A percentile compares a stretch with the other conserved stretches of the same genome.
Conservation (phyloP, 352 stramenopile species). For the Phytophthora palmivora region DNA sequence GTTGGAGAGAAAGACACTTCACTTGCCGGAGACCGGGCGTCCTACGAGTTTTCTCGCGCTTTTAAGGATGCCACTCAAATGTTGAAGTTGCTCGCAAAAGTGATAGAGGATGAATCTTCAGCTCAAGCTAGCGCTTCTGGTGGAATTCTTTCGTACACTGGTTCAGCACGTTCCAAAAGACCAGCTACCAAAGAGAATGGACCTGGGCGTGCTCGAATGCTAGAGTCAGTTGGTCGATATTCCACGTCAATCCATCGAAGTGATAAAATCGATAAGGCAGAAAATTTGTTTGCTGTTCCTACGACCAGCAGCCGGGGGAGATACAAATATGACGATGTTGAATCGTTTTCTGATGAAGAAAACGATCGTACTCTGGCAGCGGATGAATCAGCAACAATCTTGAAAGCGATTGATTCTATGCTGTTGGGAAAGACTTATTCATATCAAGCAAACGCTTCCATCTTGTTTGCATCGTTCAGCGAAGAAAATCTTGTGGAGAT, state of each 20-base stretch:
- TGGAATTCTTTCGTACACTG: conserved; percentile 66
- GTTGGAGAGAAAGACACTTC: conserved; percentile 81
- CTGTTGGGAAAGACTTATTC: conserved; percentile 29
- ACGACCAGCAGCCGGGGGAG: conserved; percentile 24
- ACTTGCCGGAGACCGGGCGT: conserved; percentile 65
- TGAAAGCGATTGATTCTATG: conserved; percentile 44
- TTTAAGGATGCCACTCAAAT: conserved; percentile 88
- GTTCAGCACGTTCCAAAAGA: conserved; percentile 26
- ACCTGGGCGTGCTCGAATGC: conserved; percentile 19
- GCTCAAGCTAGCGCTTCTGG: conserved; percentile 62
- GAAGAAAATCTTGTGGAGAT: conserved; percentile 78
- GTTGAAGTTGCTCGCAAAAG: conserved; percentile 79
- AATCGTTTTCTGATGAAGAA: conserved; percentile 18
- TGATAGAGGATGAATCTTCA: conserved; percentile 71
- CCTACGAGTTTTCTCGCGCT: conserved; percentile 72
- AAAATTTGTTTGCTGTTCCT: conserved; percentile 67
- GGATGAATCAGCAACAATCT: conserved; percentile 38
- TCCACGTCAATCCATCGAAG: conserved; percentile 71
- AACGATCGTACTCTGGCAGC: conserved; percentile 28
- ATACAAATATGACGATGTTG: conserved; percentile 21
- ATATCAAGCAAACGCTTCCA: conserved; percentile 46
- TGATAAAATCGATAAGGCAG: conserved; percentile 69
- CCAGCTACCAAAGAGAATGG: conserved; percentile 17
- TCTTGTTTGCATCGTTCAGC: conserved; percentile 73
- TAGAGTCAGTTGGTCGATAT: conserved; percentile 75